Base-by-base conservation (phyloP, 768 basidiomycete species). In the Pleurotus giganteus region DNA sequence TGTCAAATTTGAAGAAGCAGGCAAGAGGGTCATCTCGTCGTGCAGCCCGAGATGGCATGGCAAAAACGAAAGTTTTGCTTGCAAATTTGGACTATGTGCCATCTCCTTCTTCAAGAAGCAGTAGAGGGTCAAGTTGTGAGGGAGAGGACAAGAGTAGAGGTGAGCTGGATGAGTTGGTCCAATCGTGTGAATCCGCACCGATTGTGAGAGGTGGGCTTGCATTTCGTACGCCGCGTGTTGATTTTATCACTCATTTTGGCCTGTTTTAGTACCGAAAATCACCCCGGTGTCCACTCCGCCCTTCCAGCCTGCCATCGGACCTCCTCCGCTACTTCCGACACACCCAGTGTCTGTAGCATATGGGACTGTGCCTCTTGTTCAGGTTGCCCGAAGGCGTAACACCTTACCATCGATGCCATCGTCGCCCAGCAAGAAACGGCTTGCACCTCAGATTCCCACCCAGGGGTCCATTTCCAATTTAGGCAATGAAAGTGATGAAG, bases 361-460 rank as follows among this genome's bases (percentile, higher is more conserved):
- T 36, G 49, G 29, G 29, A 23, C 32, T 23, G 12, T 37, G 12
- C 17, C 31, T n/a, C 7, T 24, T 2, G 49, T 37, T 4, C 49
- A 21, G 49, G 49, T 36, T n/a, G n/a, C 12, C 15, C 27, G 11
- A 37, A 37, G 11, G 11, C 19, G 21, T 15, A 37, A 24, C 11
- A 3, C n/a, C 47, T 13, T 19, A 15, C 49, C 49, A 34, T n/a
- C 47, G 17, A 8, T 13, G 15, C 17, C 29, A 8, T 11, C 49
- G 12, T 37, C 49, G 27, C 23, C 49, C 17, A 51, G 24, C 17
- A 51, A 51, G 31, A 23, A 24, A 9, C 23, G n/a, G 17, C 11
- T 39, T 34, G 49, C 34, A 7, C 49, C 15, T 19, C 49, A 51
- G 24, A 51, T 51, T 36, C 31, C 49, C 19, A 21, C 49, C 11